phyloP scores from a whole-genome alignment of 768 basidiomycete species.

The Boletellus emodensis region DNA sequence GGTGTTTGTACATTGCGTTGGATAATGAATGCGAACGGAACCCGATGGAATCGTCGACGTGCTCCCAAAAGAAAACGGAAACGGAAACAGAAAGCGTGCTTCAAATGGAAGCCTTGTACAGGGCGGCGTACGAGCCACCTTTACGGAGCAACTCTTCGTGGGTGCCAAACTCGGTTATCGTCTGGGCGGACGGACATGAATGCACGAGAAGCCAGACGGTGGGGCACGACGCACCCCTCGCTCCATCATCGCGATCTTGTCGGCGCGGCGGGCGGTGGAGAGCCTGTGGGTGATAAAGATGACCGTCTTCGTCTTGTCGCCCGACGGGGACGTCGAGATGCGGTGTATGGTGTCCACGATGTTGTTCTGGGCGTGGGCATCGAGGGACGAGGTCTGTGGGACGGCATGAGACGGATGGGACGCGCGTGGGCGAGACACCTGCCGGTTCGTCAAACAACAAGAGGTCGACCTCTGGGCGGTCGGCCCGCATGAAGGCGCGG shows the following conservation, averaged over 20 bases:
- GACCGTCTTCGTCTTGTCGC: constrained; percentile 62
- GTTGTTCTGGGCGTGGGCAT: constrained; percentile 74
- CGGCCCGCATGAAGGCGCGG: constrained; percentile 82
- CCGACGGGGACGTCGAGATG: constrained; percentile 54
- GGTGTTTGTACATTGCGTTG: constrained; percentile 22
- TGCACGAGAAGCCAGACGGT: constrained; percentile 5
- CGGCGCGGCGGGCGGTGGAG: constrained; percentile 75
- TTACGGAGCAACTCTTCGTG: constrained; percentile 61
- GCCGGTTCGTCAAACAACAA: constrained; percentile 85
- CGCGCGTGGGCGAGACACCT: constrained; percentile 23
- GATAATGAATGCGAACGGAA: constrained; percentile 12
- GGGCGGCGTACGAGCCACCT: constrained; percentile 61
- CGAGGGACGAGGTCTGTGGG: constrained; percentile 70
- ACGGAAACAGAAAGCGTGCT: not conserved
- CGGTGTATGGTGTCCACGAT: constrained; percentile 73
- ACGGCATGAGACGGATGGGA: not conserved
- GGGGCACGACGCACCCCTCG: constrained; percentile 47
- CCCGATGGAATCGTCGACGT: constrained; percentile 2
- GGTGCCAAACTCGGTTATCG: constrained; percentile 71
- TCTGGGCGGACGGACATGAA: constrained; percentile 41
- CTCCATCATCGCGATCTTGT: constrained; percentile 87
- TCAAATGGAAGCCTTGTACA: constrained; percentile 68
- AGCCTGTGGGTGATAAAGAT: constrained; percentile 84
- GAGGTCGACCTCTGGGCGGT: constrained; percentile 69
- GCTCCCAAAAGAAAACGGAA: constrained; percentile 5